A percentile compares a stretch with the other conserved stretches of the same genome.
These are phyloP conservation scores for Rhamnella rubrinervis DNA, from an alignment of 331 rosid genomes.

Conservation along the genomic window DNA sequence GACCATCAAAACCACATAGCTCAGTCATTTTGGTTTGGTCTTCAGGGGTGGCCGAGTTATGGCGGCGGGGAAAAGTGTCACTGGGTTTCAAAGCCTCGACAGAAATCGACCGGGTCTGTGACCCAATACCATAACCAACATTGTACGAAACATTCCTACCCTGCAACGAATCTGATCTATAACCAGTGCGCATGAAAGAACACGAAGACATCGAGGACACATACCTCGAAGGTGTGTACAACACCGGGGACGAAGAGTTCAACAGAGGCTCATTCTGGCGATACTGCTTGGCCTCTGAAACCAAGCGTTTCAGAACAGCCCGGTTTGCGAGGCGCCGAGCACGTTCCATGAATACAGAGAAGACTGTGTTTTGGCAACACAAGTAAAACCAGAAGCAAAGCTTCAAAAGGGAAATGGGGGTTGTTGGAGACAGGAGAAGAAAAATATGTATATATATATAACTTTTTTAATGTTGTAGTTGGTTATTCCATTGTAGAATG, in stretches of 20 bases:
- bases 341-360: conserved; percentile 62
- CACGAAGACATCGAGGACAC: conserved; percentile 63
- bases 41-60: conserved; percentile 85
- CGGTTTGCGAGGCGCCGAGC: conserved; percentile 85
- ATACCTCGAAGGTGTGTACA: conserved; percentile 56
- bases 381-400: neutral
- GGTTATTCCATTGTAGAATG: conserved; percentile 39
- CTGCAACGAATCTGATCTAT: conserved; percentile 31
- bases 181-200: conserved; percentile 28
- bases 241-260: conserved; percentile 43
- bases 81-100: conserved; percentile 76
- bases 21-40: conserved; percentile 75
- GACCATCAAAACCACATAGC: conserved; percentile 47
- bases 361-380: neutral
- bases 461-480: neutral
- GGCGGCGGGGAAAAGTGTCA: conserved; percentile 84
- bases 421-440: conserved; percentile 14
- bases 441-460: neutral
- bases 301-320: conserved; percentile 72
- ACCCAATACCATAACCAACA: conserved; percentile 30
- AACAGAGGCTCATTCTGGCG: conserved; percentile 47
- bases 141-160: conserved; percentile 26
- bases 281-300: conserved; percentile 63
- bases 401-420: conserved; percentile 15
- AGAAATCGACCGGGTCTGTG: conserved; percentile 65